A percentile compares a stretch with the other conserved stretches of the same genome.
These are phyloP conservation scores for Trichoderma citrinoviride DNA, from an alignment of 2,329 filamentous ascomycete species.

Conservation along the genomic window DNA sequence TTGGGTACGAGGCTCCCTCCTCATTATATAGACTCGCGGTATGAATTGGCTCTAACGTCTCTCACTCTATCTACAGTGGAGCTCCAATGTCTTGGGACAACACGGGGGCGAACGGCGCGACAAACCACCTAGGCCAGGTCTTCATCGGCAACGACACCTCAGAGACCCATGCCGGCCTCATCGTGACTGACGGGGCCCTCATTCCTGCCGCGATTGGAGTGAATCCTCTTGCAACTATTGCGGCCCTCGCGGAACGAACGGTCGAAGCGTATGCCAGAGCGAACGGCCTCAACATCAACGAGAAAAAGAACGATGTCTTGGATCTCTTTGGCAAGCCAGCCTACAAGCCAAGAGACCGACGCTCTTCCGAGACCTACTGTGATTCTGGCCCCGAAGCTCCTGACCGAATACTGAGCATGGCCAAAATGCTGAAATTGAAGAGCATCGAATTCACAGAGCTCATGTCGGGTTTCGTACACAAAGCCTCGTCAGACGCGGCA, in stretches of 20 bases:
- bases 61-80: conserved; percentile 43
- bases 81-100: conserved; percentile 61
- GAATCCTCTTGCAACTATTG: conserved; percentile 68
- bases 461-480: conserved; percentile 61
- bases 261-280: conserved; percentile 50
- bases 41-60: background rate
- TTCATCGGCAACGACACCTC: conserved; percentile 49
- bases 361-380: background rate
- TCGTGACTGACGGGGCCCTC: conserved; percentile 60
- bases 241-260: conserved; percentile 64
- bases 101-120: conserved; percentile 55
- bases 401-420: background rate
- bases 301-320: conserved; percentile 46
- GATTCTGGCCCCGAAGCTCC: background rate
- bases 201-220: conserved; percentile 62
- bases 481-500: conserved; percentile 35
- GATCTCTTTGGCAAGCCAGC: conserved; percentile 55
- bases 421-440: conserved; percentile 33
- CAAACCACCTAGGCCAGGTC: conserved; percentile 60
- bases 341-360: conserved; percentile 28
- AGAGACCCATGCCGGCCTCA: conserved; percentile 56
- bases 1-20: conserved; percentile 40
- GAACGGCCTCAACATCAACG: conserved; percentile 44
- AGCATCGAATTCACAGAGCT: conserved; percentile 61
- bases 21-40: too few species aligned